These are phyloP conservation scores for Hyparrhenia diplandra DNA, from an alignment of 176 grass and related monocot genomes.

Conservation along the genomic window DNA sequence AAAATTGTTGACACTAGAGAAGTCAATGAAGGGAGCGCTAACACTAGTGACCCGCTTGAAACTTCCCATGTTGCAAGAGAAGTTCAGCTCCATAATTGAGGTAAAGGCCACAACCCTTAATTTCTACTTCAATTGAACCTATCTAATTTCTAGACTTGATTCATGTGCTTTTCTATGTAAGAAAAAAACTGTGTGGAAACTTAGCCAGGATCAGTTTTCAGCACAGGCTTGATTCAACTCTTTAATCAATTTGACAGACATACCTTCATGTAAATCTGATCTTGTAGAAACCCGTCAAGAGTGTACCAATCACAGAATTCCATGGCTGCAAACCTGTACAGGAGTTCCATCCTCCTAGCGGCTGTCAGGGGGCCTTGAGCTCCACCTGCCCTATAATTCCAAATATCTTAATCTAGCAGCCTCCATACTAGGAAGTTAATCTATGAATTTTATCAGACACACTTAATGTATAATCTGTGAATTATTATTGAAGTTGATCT, in stretches of 20 bases:
- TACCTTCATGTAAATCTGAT: background rate
- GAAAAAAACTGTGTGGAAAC: background rate
- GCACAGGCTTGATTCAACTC: background rate
- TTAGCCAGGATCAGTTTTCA: background rate
- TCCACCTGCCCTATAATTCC: background rate
- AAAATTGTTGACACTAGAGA: constrained; percentile 70
- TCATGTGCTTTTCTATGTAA: background rate
- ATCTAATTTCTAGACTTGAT: background rate
- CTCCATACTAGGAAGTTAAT: background rate
- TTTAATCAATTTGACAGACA: background rate
- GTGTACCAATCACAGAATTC: background rate
- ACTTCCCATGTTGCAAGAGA: constrained; percentile 83
- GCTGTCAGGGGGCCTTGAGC: background rate
- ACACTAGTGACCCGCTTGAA: constrained; percentile 87
- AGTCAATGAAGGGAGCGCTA: constrained; percentile 89
- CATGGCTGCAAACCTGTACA: background rate
- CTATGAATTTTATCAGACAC: background rate
- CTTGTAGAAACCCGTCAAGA: background rate
- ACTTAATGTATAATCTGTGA: background rate
- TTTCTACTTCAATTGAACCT: constrained; percentile 5
- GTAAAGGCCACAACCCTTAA: constrained; percentile 25
- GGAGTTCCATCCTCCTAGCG: background rate
- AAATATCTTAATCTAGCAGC: background rate
- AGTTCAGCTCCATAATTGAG: constrained; percentile 80
- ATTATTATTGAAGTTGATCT: background rate